Conservation (phyloP, 2,329 filamentous ascomycete species). For the Botrytis sinoallii region DNA sequence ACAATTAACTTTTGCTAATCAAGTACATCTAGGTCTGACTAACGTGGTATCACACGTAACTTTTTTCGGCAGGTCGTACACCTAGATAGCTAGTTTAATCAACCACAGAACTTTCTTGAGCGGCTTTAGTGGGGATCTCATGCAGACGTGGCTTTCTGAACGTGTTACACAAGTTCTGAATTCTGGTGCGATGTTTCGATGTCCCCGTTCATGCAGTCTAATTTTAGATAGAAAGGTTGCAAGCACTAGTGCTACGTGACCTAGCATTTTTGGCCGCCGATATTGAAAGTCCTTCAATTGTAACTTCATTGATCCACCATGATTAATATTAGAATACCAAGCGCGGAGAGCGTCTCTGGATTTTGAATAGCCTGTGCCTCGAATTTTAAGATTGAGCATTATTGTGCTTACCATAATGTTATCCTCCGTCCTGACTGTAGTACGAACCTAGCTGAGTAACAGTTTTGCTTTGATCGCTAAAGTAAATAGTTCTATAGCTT, state of each 20-base stretch:
- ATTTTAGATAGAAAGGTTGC: neutral
- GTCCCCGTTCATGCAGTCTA: neutral
- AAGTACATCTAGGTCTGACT: neutral
- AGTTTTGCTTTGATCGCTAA: neutral
- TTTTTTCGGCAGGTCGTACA: neutral
- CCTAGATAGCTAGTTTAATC: neutral
- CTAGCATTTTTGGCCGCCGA: neutral
- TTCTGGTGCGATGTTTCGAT: neutral
- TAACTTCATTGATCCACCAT: neutral
- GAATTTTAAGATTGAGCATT: neutral
- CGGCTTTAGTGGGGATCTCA: neutral
- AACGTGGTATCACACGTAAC: neutral
- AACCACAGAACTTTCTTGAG: neutral
- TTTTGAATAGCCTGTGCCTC: neutral
- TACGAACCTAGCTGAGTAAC: neutral
- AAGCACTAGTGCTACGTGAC: neutral
- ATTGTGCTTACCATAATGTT: neutral
- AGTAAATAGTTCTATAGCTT: neutral
- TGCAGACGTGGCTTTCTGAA: slow-evolving; percentile 1
- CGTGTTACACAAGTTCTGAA: neutral
- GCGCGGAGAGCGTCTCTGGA: neutral
- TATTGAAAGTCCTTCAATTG: neutral
- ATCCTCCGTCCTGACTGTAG: neutral
- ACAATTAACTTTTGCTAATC: neutral
- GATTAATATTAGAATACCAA: neutral